Base-by-base conservation (phyloP, 495 filamentous ascomycete species). In the Parathielavia hyrcaniae region DNA sequence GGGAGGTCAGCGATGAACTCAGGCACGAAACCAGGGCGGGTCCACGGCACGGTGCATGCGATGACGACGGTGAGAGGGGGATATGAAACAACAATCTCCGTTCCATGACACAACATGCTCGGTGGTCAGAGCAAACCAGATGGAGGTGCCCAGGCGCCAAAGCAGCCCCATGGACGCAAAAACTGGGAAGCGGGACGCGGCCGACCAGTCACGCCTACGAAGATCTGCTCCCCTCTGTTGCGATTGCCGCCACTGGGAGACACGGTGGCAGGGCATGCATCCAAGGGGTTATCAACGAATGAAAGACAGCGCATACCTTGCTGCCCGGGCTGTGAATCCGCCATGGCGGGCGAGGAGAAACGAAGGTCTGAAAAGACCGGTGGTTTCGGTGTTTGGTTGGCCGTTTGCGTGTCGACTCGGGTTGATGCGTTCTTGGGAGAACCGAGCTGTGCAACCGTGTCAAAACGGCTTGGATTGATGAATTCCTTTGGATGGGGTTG, bases 31-130 rank as follows among this genome's bases (percentile, higher is more conserved):
- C 49, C 57, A 64, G 64, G 59, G 60, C 64, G 52, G 56, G 61
- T 45, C 57, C 43, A 61, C 71, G 72, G 70, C 57, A 65, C 60
- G 60, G 59, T 73, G 71, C 72, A 75, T 71, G 69, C 61, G 64
- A 72, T 72, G 73, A 75, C 66, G 73, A 72, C 59, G 64, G 58
- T 71, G 73, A 71, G 63, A 71, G 63, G 67, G 68, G 67, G 61
- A 75, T 61, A 71, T 79, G 76, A 79, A 79, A 79, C 76, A 71
- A 61, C 61, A 74, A 76, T 74, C 68, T 74, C 70, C 62, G 68
- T 69, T 61, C 75, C 73, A 77, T 79, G 76, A 77, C 71, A 79
- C 76, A 74, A 64, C 68, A 66, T 64, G 62, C 60, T 67, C 63
- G 60, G 63, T 62, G 46, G 35, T 65, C 64, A 67, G 67, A 69